Evolutionary conservation across 257 asterid genomes (phyloP), one percentile per base, ranked within the genome.

Genomic region (Fraxinus cuspidata): DNA sequence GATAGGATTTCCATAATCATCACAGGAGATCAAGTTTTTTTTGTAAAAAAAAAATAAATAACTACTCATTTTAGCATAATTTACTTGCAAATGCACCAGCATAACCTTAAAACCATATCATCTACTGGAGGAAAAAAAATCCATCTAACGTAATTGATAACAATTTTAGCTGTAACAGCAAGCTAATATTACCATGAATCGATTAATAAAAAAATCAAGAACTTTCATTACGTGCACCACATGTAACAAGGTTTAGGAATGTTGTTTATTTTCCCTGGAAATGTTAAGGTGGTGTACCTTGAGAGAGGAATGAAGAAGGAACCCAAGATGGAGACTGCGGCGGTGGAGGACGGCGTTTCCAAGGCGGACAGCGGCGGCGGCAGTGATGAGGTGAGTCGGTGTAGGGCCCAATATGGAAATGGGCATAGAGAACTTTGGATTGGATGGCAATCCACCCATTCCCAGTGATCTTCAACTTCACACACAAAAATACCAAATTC

Each of bases 341-440:
- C 78, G 91, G 79, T 91, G 82, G 84, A 63, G 34, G 2, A 63
- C 18, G 34, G 79, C 77, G 84, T 80, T 67, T 76, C 85, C 77
- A 21, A 89, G 84, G 87, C 94, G 96, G 88, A 89, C 88, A 60
- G 86, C 85, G 81, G 97, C 79, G 88, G 84, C 16, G 51, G 51
- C 51, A 63, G 83, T 28, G 84, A 82, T 71, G 77, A 82, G 70
- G 79, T 83, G 86, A 83, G 84, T 74, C 74, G 90, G 77, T 5
- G 87, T 47, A 77, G 90, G 80, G 27, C 84, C 83, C 78, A 70
- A 78, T 29, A 80, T 23, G 47, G 86, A 77, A 13, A 77, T 38
- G 70, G 87, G 85, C 75, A 81, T 34, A 27, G 89, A 77, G 73
- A 81, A 70, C 18, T 86, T 85, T 69, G 88, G 80, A 84, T 86